These are phyloP conservation scores for Rutstroemia sp. DNA, from an alignment of 2,329 filamentous ascomycete genomes.

Conservation along the genomic window DNA sequence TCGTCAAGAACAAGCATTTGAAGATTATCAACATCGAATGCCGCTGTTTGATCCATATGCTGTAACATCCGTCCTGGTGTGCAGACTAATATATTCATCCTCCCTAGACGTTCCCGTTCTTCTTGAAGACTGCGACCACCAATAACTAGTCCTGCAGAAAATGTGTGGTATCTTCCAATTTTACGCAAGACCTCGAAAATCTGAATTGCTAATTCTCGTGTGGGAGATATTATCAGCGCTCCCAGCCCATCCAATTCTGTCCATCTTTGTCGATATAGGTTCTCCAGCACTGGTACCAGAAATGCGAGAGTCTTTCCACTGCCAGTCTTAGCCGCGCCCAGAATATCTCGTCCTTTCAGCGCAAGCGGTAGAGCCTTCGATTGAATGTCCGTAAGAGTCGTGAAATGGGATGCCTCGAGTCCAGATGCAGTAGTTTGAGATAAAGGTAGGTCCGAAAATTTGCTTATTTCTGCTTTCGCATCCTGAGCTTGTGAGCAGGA, in stretches of 20 bases:
- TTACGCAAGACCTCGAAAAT: conserved; percentile 93
- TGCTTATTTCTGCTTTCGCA: conserved; percentile 37
- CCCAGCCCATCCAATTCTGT: conserved; percentile 86
- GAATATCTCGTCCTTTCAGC: conserved; percentile 77
- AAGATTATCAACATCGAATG: conserved; percentile 82
- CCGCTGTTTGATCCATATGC: conserved; percentile 88
- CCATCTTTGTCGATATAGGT: conserved; percentile 82
- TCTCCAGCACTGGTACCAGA: conserved; percentile 84
- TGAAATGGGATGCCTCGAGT: conserved; percentile 80
- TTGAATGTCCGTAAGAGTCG: conserved; percentile 86
- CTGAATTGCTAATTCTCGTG: conserved; percentile 89
- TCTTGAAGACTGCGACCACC: conserved; percentile 87
- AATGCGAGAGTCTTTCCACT: conserved; percentile 95
- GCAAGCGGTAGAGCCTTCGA: conserved; percentile 80
- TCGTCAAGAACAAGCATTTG: conserved; percentile 93
- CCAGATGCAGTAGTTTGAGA: conserved; percentile 73
- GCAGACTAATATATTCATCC: conserved; percentile 97
- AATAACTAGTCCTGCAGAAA: conserved; percentile 89
- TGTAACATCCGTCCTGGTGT: conserved; percentile 93
- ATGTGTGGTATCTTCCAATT: conserved; percentile 79
- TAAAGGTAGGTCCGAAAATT: conserved; percentile 79
- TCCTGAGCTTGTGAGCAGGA: conserved; percentile 22
- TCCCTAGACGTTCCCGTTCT: conserved; percentile 71
- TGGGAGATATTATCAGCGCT: conserved; percentile 87
- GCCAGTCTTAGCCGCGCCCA: conserved; percentile 91